These are phyloP conservation scores for Penicillium sp. DNA, from an alignment of 2,329 filamentous ascomycete genomes.

Conservation along the genomic window DNA sequence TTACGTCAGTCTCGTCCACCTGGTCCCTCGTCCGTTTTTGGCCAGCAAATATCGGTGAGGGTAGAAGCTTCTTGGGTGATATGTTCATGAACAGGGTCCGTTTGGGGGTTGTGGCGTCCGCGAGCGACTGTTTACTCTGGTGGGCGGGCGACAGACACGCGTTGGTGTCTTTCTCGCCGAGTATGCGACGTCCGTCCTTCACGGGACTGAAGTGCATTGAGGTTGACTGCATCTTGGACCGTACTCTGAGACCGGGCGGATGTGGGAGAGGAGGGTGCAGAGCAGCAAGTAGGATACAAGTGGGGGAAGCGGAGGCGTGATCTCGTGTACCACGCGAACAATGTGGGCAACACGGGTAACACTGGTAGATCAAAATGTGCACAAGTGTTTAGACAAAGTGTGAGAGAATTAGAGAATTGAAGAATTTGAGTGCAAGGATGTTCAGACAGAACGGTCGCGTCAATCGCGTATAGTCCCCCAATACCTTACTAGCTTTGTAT, in stretches of 20 bases:
- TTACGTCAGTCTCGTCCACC: slow-evolving; percentile 30
- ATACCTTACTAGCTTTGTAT: slow-evolving; percentile 26
- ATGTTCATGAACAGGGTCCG: slow-evolving; percentile 23
- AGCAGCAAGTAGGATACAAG: slow-evolving; percentile 7
- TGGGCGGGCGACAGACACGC: slow-evolving; percentile 37
- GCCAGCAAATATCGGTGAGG: slow-evolving; percentile 35
- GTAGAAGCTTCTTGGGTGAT: slow-evolving; percentile 31
- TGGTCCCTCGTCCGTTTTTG: slow-evolving; percentile 44
- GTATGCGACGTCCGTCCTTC: slow-evolving; percentile 39
- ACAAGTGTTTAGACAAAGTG: not conserved
- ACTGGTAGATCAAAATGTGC: not conserved
- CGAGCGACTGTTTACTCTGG: slow-evolving; percentile 20
- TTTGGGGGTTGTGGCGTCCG: slow-evolving; percentile 28
- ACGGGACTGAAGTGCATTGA: slow-evolving; percentile 30
- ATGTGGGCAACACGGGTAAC: not conserved
- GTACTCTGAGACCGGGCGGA: not conserved
- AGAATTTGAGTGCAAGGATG: not conserved
- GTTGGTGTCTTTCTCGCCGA: slow-evolving; percentile 44
- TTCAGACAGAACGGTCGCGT: slow-evolving; percentile 22
- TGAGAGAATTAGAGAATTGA: not conserved
- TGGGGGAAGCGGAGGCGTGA: slow-evolving; percentile 7
- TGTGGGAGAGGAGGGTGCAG: not conserved
- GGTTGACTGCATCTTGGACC: slow-evolving; percentile 22
- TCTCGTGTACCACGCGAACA: slow-evolving; percentile 5
- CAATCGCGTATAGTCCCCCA: slow-evolving; percentile 25